Base-by-base conservation (phyloP, 2,329 filamentous ascomycete species). In the Pseudogymnoascus destructans region DNA sequence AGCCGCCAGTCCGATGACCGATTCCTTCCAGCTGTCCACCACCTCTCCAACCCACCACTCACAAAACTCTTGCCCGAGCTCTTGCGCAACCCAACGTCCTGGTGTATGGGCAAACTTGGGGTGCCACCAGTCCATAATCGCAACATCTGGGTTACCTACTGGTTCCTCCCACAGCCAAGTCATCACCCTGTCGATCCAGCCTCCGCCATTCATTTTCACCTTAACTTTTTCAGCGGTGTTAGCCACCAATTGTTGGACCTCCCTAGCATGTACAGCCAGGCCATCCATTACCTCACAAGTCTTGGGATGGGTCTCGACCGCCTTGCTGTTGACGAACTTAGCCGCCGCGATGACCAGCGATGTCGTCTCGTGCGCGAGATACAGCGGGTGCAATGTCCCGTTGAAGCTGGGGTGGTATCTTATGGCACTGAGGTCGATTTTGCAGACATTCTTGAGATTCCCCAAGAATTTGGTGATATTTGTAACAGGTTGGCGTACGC, bases 111-210 rank as follows among this genome's bases (percentile, higher is more conserved):
- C 25, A 17, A 52, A 52, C 9, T 23, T 19, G 25, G 46, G 46
- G 46, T 30, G 6, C 46, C 46, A 52, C 46, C 46, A 52, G 7
- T 52, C 46, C 46, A 52, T 52, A 21, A 57, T 35, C 10, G 2
- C 55, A 27, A 42, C 30, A 57, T 57, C 9, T 57, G 55, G 56
- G 10, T 40, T 11, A 32, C 32, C 32, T 11, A 38, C 30, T 36
- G 54, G 54, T 15, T 38, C 54, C 30, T 56, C 54, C 54, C 27
- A 30, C 8, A 58, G 13, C 56, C 35, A 58, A 40, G 30, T 38
- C 57, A 46, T 32, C 9, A 69, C 63, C 40, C 61, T 66, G 57
- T 70, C 69, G 54, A 70, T 69, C 67, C 66, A 70, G 3, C 68
- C 68, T 15, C 68, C 64, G 35, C 70, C 68, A 57, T 68, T 65